Conservation (phyloP, 306 rosid species). For the Dicorynia guianensis region DNA sequence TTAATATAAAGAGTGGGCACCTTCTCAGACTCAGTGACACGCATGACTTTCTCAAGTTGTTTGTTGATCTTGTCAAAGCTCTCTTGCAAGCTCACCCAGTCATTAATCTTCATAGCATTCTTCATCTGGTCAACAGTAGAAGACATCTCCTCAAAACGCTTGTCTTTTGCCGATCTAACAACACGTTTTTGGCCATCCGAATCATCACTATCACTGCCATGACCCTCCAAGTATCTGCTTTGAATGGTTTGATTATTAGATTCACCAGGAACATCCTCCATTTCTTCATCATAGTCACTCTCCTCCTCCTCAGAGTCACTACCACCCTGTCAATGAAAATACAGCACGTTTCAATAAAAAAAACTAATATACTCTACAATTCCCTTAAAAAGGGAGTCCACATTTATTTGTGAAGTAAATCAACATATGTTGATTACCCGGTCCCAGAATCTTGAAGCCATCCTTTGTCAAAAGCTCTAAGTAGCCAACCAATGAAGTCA, state of each 20-base stretch:
- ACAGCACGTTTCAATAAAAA: background rate
- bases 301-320: slow-evolving; percentile 85
- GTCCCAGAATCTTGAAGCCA: slow-evolving; percentile 61
- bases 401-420: background rate
- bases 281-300: slow-evolving; percentile 65
- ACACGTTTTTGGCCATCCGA: slow-evolving; percentile 71
- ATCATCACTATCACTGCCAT: slow-evolving; percentile 77
- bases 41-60: slow-evolving; percentile 97
- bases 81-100: slow-evolving; percentile 98
- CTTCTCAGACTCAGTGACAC: slow-evolving; percentile 81
- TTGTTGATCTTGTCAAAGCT: slow-evolving; percentile 90
- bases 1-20: slow-evolving; percentile 80
- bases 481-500: background rate
- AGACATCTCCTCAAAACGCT: slow-evolving; percentile 87
- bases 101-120: slow-evolving; percentile 96
- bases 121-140: slow-evolving; percentile 92
- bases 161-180: slow-evolving; percentile 85
- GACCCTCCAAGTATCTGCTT: slow-evolving; percentile 50
- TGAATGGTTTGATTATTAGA: slow-evolving; percentile 24
- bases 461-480: slow-evolving; percentile 1
- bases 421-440: slow-evolving; percentile 45
- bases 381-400: background rate
- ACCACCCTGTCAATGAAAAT: slow-evolving; percentile 56
- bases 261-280: slow-evolving; percentile 53
- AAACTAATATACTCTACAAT: background rate